Percentiles rank a stretch among this genome's conserved stretches.
phyloP scores from a whole-genome alignment of 257 asterid genomes.

The Mitragyna speciosa region DNA sequence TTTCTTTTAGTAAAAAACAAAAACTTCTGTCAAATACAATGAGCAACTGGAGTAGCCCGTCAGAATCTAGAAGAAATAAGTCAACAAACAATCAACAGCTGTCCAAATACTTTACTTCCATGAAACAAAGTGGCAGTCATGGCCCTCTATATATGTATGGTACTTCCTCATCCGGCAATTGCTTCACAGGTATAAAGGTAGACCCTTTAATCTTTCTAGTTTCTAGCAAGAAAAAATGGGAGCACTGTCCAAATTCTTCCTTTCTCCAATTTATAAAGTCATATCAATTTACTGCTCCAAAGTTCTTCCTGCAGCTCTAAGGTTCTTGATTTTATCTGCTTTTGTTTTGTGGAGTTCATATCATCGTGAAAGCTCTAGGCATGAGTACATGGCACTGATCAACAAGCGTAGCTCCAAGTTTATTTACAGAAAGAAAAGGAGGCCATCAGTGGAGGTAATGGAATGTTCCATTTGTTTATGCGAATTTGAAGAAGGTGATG shows the following conservation, averaged over 20 bases:
- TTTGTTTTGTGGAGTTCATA: conserved; percentile 27
- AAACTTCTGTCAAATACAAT: no score
- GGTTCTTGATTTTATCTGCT: conserved; percentile 28
- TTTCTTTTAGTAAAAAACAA: no score
- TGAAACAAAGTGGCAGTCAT: not conserved
- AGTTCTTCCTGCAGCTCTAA: conserved; percentile 42
- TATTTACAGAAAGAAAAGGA: conserved; percentile 15
- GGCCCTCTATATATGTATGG: not conserved
- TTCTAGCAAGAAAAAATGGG: not conserved
- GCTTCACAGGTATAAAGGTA: not conserved
- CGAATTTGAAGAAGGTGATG: conserved; percentile 42
- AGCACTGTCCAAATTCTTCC: conserved; percentile 30
- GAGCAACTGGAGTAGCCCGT: not conserved
- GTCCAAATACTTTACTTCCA: not conserved
- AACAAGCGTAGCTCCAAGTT: conserved; percentile 41
- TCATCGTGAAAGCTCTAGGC: conserved; percentile 10
- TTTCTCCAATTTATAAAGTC: conserved; percentile 21
- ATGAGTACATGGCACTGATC: conserved; percentile 34
- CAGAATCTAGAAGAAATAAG: not conserved
- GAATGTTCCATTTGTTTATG: conserved; percentile 59
- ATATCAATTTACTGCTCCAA: conserved; percentile 25
- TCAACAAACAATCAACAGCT: not conserved
- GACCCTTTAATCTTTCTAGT: not conserved
- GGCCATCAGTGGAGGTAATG: not conserved
- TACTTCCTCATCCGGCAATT: not conserved